A percentile compares a stretch with the other conserved stretches of the same genome.
Evolutionary conservation across 2,329 filamentous ascomycete species (phyloP).

Genomic region (Talaromyces sp.): DNA sequence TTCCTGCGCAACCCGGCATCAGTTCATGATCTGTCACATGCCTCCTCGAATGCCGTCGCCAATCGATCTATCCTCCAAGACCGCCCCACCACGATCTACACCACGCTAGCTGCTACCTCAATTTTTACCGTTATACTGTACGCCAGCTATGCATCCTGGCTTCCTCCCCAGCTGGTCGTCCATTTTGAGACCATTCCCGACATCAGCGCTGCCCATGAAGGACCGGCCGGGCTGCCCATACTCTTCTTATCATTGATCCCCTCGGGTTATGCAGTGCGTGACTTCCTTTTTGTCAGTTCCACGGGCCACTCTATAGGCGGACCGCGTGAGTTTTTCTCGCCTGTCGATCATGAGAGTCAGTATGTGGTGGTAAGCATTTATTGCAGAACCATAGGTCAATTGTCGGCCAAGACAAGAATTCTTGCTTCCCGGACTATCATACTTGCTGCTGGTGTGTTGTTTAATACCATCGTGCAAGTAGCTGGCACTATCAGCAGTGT

Average conservation of each 20-base stretch:
- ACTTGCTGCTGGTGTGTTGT: slow-evolving; percentile 49
- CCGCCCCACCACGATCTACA: slow-evolving; percentile 63
- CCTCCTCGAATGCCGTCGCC: slow-evolving; percentile 49
- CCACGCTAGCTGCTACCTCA: slow-evolving; percentile 67
- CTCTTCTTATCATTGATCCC: slow-evolving; percentile 61
- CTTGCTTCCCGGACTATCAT: slow-evolving; percentile 65
- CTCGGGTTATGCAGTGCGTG: slow-evolving; percentile 70
- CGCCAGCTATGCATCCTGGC: slow-evolving; percentile 67
- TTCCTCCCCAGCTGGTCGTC: slow-evolving; percentile 71
- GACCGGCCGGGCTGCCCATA: slow-evolving; percentile 55
- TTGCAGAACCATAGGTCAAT: slow-evolving; percentile 62
- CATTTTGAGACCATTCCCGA: slow-evolving; percentile 74
- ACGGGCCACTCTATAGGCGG: slow-evolving; percentile 47
- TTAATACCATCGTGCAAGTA: slow-evolving; percentile 66
- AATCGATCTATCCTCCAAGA: slow-evolving; percentile 70
- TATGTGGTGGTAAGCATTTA: slow-evolving; percentile 71
- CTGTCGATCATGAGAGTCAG: slow-evolving; percentile 66
- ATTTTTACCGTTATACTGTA: slow-evolving; percentile 78
- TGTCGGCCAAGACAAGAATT: slow-evolving; percentile 62
- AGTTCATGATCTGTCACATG: slow-evolving; percentile 60
- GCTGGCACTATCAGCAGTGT: slow-evolving; percentile 70
- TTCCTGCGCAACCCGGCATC: slow-evolving; percentile 70
- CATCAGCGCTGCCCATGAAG: slow-evolving; percentile 67
- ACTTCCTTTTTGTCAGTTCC: slow-evolving; percentile 71
- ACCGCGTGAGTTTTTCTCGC: slow-evolving; percentile 62